Evolutionary conservation across 1,284 basidiomycete genomes (phyloP), one percentile per base, ranked within the genome.

Genomic region (Boletus semigastroideus): DNA sequence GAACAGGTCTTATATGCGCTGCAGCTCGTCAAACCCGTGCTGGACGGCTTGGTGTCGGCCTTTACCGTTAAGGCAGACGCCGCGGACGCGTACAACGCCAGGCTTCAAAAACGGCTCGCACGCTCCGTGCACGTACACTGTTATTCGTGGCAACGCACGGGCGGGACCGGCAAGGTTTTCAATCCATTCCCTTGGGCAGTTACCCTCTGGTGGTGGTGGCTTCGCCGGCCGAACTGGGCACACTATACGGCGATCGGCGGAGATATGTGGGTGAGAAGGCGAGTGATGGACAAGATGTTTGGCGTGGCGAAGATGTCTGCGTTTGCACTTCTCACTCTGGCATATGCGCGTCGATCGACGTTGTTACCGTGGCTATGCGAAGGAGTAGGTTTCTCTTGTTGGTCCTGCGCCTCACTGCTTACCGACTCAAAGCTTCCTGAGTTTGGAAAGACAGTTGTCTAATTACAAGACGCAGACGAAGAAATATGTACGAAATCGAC

Each of bases 151-250:
- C 58, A 66, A 41, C 68, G 59, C 12, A 51, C 41, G 7, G 54
- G 57, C 12, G 46, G 60, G 13, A 57, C 42, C 2, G 68, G 67
- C 17, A 69, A 71, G 55, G 33, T 59, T 27, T 60, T 62, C 28
- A 54, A 60, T 37, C 42, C 61, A 9, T 67, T 71, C 40, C 70
- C 64, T 17, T 66, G 68, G 51, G 49, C 66, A 1, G 49, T 68
- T 4, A 54, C 54, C 10, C n/a, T 54, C n/a, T 67, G 56, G 51
- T 72, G 70, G 69, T 72, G 62, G 64, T 55, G 59, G 57, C 57
- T 65, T 34, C 60, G 58, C 31, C 48, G 54, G 25, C 65, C 62
- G 12, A 56, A 49, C 34, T 67, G 67, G 67, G 49, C 56, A 28
- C 58, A 69, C 38, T 70, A 61, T 51, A 49, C 48, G 1, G 59